These are phyloP conservation scores for Skeletonema tropicum DNA, from an alignment of 108 stramenopile genomes.

Conservation along the genomic window DNA sequence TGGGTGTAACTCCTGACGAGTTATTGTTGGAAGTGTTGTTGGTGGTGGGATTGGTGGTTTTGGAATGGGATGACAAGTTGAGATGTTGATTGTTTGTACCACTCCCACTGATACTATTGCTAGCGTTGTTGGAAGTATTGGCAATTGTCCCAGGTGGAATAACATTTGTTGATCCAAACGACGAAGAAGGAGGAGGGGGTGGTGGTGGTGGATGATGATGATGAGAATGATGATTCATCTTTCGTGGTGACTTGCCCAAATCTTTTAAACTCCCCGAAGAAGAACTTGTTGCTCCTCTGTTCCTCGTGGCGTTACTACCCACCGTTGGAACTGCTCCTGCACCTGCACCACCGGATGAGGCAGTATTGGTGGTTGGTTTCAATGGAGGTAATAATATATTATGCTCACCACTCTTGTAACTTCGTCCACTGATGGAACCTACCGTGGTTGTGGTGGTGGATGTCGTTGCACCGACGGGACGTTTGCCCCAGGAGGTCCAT, in stretches of 20 bases:
- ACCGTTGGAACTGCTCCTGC: no score
- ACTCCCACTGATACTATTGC: no score
- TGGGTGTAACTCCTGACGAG: not conserved
- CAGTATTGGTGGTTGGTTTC: not conserved
- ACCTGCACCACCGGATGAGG: not conserved
- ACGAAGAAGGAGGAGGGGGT: not conserved
- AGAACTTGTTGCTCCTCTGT: not conserved
- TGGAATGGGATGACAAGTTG: no score
- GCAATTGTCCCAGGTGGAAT: not conserved
- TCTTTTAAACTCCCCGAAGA: not conserved
- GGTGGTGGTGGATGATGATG: not conserved
- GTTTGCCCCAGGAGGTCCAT: not conserved
- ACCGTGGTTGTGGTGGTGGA: not conserved
- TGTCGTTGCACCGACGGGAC: not conserved
- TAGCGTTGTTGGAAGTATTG: no score
- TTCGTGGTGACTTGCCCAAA: not conserved
- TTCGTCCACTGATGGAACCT: not conserved
- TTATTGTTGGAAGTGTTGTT: not conserved
- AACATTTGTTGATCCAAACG: not conserved
- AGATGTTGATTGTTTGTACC: slow-evolving; percentile 7
- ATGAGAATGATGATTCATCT: not conserved
- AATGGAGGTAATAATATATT: not conserved
- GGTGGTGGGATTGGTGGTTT: not conserved
- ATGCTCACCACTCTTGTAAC: not conserved
- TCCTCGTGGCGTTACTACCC: not conserved